These are phyloP conservation scores for Brachypodium distachyon DNA, from an alignment of 202 grass and related monocot genomes.

Conservation along the genomic window DNA sequence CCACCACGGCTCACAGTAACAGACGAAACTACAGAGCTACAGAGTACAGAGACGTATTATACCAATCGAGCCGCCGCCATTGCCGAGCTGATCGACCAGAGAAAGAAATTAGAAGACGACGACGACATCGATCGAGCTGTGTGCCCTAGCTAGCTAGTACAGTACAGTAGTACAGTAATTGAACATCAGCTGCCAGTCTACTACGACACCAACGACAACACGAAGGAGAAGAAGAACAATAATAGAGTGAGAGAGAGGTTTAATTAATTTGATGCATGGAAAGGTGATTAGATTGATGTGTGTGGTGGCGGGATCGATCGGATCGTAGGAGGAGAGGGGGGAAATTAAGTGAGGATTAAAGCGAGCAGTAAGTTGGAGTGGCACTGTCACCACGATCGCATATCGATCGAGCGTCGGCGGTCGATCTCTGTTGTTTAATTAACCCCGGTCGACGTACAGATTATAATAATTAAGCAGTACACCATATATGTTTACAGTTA, in stretches of 20 bases:
- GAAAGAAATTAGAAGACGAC: no score
- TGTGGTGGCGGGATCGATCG: no score
- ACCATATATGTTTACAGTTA: no score
- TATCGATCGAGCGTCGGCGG: no score
- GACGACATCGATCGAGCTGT: not conserved
- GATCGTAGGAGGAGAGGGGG: not conserved
- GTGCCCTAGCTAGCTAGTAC: not conserved
- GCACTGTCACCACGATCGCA: slow-evolving; percentile 33
- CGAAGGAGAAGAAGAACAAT: not conserved
- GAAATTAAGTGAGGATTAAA: slow-evolving; percentile 16
- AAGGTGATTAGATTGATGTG: slow-evolving; percentile 36
- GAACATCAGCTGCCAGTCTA: no score
- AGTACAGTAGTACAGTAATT: slow-evolving; percentile 39
- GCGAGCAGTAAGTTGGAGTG: slow-evolving; percentile 44
- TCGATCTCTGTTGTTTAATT: slow-evolving; percentile 22
- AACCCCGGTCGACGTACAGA: no score
- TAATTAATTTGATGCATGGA: no score
- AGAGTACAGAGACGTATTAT: no score
- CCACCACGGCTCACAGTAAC: slow-evolving; percentile 43
- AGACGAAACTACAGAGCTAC: not conserved
- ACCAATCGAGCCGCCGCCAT: no score
- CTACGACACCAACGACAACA: not conserved
- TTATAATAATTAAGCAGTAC: no score
- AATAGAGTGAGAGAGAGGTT: slow-evolving; percentile 9
- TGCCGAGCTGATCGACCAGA: no score